phyloP scores from a whole-genome alignment of 192 early-diverging fungal genomes.

The Spizellomyces punctatus region DNA sequence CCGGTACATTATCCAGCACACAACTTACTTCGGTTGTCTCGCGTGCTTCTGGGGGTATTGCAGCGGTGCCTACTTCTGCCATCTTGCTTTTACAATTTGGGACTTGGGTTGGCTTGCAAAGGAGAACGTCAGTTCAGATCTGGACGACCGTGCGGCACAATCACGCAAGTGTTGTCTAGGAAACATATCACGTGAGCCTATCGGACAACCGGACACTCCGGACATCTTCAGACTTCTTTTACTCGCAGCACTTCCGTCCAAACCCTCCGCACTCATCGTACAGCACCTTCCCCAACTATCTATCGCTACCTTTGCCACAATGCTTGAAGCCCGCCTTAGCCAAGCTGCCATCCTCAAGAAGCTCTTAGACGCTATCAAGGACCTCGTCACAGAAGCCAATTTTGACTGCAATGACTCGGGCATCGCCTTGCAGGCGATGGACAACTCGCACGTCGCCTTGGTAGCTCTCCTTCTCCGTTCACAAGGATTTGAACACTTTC shows the following conservation, averaged over 20 bases:
- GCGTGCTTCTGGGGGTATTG: conserved; percentile 11
- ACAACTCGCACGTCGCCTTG: conserved; percentile 22
- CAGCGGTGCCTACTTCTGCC: neutral
- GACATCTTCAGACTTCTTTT: too few relatives aligned
- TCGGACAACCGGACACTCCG: too few relatives aligned
- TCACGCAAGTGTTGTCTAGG: too few relatives aligned
- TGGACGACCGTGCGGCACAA: too few relatives aligned
- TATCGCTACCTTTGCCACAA: neutral
- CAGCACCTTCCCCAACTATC: too few relatives aligned
- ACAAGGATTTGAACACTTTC: conserved; percentile 63
- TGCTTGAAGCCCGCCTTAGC: conserved; percentile 89
- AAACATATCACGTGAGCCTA: too few relatives aligned
- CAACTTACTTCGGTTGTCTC: conserved; percentile 16
- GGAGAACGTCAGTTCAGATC: too few relatives aligned
- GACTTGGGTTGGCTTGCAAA: too few relatives aligned
- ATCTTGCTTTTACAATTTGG: too few relatives aligned
- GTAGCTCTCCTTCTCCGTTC: conserved; percentile 69
- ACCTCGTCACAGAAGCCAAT: conserved; percentile 95
- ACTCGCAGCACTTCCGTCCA: too few relatives aligned
- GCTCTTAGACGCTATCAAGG: conserved; percentile 96
- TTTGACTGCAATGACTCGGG: conserved; percentile 97
- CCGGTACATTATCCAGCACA: neutral
- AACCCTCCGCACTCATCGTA: too few relatives aligned
- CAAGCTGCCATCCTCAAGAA: conserved; percentile 90
- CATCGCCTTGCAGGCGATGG: conserved; percentile 95